phyloP scores from a whole-genome alignment of 1,284 basidiomycete genomes.

The Golubevia pallescens region DNA sequence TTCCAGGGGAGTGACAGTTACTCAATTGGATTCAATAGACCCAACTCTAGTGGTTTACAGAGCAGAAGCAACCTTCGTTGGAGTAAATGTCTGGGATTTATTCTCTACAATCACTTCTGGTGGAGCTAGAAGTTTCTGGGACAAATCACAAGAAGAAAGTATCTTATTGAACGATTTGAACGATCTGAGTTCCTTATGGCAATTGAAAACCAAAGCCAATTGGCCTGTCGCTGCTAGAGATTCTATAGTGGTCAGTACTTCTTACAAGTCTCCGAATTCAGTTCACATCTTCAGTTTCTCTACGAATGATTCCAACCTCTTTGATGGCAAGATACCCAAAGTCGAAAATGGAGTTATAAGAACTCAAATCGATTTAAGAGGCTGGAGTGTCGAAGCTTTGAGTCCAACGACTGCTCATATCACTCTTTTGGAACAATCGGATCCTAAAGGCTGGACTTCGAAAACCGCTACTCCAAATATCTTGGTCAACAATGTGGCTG shows the following conservation, averaged over 20 bases:
- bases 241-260: conserved; percentile 86
- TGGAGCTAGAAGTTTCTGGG: conserved; percentile 83
- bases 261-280: conserved; percentile 93
- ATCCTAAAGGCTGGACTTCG: conserved; percentile 95
- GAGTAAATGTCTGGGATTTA: conserved; percentile 94
- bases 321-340: conserved; percentile 77
- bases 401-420: conserved; percentile 94
- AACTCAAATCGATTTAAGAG: conserved; percentile 91
- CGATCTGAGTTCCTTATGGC: conserved; percentile 89
- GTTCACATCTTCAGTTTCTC: conserved; percentile 97
- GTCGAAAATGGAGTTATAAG: conserved; percentile 80
- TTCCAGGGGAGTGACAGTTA: conserved; percentile 7
- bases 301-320: conserved; percentile 83
- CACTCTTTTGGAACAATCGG: conserved; percentile 93
- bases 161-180: conserved; percentile 85
- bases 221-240: conserved; percentile 93
- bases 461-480: conserved; percentile 85
- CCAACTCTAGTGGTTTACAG: conserved; percentile 94
- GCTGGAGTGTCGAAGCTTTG: conserved; percentile 93
- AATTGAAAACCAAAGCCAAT: conserved; percentile 82
- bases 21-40: conserved; percentile 93
- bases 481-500: no score
- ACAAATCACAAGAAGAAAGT: conserved; percentile 86
- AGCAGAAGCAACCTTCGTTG: conserved; percentile 96
- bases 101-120: conserved; percentile 84